Base-by-base conservation (phyloP, 2,329 filamentous ascomycete species). In the Diplodia scrobiculata region DNA sequence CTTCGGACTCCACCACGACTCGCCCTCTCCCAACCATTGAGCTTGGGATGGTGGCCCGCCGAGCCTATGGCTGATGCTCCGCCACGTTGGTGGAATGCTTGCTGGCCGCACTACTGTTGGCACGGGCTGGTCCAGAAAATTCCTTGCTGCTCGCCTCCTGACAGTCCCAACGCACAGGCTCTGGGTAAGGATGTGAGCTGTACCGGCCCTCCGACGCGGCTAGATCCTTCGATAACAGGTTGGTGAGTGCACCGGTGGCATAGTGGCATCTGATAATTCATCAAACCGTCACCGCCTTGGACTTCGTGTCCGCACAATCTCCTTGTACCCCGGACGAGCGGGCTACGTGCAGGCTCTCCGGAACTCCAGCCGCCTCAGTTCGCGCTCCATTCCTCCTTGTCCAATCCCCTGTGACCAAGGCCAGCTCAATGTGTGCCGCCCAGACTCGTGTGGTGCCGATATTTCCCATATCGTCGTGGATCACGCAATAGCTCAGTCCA, bases 221-320 rank as follows among this genome's bases (percentile, higher is more conserved):
- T 25, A 25, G 25, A 25, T 25, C 25, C 25, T 25, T 25, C 25
- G 25, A 25, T 25, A 25, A 25, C 25, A 25, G 25, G 25, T 4
- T 25, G 25, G 25, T 25, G 25, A 25, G 25, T 25, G 25, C 25
- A 25, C 25, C 25, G 25, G 25, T 25, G 25, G 25, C 25, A 25
- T 25, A 25, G 25, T 25, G 25, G 32, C 38, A 65, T 58, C 52
- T 48, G 52, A 58, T 65, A 65, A 36, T n/a, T 55, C 36, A 50
- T 65, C 63, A 32, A 29, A 36, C 36, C 50, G 63, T 55, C 63
- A 62, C 58, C 58, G 58, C 58, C 58, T 47, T 50, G 48, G 45
- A 13, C 10, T 50, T 5, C 5, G 6, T 7, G 27, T 36, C 3
- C 45, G 21, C 27, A n/a, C 7, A 7, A 10, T 25, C 25, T 25